A percentile compares a stretch with the other conserved stretches of the same genome.
phyloP scores from a whole-genome alignment of 1,284 basidiomycete genomes.

The Coriolopsis trogii region DNA sequence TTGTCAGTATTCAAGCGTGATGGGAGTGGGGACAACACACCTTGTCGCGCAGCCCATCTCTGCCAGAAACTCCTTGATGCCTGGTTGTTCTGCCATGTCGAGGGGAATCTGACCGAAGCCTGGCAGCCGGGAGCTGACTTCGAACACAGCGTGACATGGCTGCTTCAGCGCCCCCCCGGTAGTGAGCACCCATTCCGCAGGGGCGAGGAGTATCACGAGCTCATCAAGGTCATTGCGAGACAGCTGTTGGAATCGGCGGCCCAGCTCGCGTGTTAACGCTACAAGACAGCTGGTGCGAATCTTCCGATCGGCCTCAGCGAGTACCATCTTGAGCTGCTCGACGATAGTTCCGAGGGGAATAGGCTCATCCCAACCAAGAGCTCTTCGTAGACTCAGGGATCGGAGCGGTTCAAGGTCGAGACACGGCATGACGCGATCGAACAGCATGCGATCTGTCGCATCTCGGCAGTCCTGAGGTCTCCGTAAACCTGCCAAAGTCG shows the following conservation, averaged over 20 bases:
- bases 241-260: slow-evolving; percentile 1
- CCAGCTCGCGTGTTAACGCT: slow-evolving; percentile 16
- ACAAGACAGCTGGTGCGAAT: slow-evolving; percentile 3
- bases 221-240: neutral
- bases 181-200: slow-evolving; percentile 2
- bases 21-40: neutral
- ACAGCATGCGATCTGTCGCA: slow-evolving; percentile 6
- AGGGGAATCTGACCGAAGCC: slow-evolving; percentile 5
- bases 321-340: slow-evolving; percentile 10
- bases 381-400: slow-evolving; percentile 2
- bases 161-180: neutral
- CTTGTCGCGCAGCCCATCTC: slow-evolving; percentile 8
- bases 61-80: slow-evolving; percentile 3
- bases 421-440: slow-evolving; percentile 16
- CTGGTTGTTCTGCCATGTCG: neutral
- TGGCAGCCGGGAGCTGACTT: neutral
- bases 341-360: slow-evolving; percentile 13
- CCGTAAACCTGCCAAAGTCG: slow-evolving; percentile 8
- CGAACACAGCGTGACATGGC: slow-evolving; percentile 1
- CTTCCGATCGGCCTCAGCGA: neutral
- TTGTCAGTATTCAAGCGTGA: neutral
- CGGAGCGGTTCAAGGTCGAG: neutral
- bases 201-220: neutral
- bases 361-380: slow-evolving; percentile 17
- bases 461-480: slow-evolving; percentile 12